Conservation (phyloP, 345 rosid species). For the Eucalyptus cloeziana region DNA sequence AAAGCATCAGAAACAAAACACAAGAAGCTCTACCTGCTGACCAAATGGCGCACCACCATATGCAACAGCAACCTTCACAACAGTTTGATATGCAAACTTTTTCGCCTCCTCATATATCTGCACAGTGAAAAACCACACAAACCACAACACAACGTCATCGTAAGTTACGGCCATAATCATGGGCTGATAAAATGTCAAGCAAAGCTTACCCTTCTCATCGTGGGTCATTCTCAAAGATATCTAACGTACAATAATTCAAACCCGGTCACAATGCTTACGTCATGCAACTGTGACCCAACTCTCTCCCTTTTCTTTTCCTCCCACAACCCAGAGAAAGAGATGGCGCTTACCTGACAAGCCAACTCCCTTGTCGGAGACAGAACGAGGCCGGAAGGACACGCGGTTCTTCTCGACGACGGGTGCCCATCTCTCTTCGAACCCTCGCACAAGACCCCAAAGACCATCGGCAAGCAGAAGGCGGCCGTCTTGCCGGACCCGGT, state of each 20-base stretch:
- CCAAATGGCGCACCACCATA: conserved; percentile 40
- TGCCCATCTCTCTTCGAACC: not conserved
- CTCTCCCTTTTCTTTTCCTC: not conserved
- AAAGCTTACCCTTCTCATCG: not conserved
- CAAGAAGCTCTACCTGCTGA: conserved; percentile 14
- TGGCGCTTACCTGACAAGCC: conserved; percentile 31
- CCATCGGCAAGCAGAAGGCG: conserved; percentile 42
- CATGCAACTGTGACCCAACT: not conserved
- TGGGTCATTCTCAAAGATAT: not conserved
- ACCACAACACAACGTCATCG: not conserved
- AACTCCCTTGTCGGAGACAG: conserved; percentile 47
- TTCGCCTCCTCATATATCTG: conserved; percentile 41
- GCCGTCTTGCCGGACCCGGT: conserved; percentile 55
- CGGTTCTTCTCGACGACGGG: not conserved
- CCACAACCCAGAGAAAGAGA: not conserved
- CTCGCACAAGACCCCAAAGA: conserved; percentile 11
- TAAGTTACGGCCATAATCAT: not conserved
- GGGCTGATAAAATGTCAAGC: not conserved
- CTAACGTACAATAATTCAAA: not conserved
- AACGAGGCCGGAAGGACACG: conserved; percentile 31
- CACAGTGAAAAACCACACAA: not conserved
- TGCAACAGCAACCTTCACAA: conserved; percentile 24
- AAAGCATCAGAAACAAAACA: not conserved
- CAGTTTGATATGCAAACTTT: conserved; percentile 32
- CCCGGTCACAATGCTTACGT: not conserved